Conservation (phyloP, 495 filamentous ascomycete species). For the Trichoderma erinaceum region DNA sequence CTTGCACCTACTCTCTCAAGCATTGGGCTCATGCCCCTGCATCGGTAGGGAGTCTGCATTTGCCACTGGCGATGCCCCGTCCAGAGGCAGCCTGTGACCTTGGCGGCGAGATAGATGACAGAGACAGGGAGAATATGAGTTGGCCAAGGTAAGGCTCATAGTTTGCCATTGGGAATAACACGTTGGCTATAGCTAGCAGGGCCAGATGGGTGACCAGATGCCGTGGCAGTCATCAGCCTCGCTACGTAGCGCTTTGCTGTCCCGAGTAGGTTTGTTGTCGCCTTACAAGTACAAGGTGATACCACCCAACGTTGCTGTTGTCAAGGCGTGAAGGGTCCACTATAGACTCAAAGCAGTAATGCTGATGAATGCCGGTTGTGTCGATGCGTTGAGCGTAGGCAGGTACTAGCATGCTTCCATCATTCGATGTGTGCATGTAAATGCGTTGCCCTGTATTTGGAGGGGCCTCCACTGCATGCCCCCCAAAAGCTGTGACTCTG, state of each 20-base stretch:
- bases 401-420: background rate
- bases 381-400: background rate
- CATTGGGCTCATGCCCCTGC: background rate
- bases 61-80: background rate
- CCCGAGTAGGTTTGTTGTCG: background rate
- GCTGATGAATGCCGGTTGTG: background rate
- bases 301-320: background rate
- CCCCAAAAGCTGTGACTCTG: background rate
- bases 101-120: background rate
- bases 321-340: background rate
- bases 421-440: background rate
- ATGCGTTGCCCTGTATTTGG: background rate
- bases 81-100: conserved; percentile 3
- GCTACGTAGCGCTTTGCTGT: conserved; percentile 1
- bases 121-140: background rate
- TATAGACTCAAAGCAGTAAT: background rate
- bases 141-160: background rate
- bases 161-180: background rate
- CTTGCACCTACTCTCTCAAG: background rate
- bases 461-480: background rate
- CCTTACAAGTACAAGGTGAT: background rate
- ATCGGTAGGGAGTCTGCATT: conserved; percentile 5
- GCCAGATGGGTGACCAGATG: background rate
- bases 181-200: background rate
- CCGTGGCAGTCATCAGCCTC: background rate